These are phyloP conservation scores for Lactarius quietus DNA, from an alignment of 768 basidiomycete species.

Conservation along the genomic window DNA sequence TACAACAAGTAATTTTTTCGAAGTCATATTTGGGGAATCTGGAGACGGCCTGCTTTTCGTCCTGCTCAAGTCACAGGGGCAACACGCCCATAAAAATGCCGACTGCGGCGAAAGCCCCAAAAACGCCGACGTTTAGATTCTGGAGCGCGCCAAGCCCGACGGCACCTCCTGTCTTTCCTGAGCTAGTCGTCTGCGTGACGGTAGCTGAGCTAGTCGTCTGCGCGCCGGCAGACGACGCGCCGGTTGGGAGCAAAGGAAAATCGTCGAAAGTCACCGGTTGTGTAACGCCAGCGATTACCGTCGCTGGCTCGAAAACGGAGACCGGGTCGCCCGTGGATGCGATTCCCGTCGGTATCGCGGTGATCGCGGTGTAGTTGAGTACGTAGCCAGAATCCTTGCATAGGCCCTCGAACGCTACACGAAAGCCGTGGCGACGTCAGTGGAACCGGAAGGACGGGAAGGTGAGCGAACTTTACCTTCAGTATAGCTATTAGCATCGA, in stretches of 20 bases:
- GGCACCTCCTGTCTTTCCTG: neutral
- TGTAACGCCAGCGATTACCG: neutral
- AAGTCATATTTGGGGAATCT: neutral
- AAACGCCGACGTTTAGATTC: neutral
- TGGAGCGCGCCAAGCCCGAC: neutral
- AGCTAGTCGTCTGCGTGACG: too few species aligned
- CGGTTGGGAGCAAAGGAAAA: slow-evolving; percentile 1
- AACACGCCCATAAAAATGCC: neutral
- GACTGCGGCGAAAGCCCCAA: neutral
- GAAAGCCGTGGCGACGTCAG: slow-evolving; percentile 6
- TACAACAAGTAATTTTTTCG: neutral
- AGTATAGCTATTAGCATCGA: neutral
- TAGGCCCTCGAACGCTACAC: neutral
- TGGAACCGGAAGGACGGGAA: neutral
- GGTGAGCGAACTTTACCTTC: slow-evolving; percentile 1
- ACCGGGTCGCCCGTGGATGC: slow-evolving; percentile 5
- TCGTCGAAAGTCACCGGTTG: neutral
- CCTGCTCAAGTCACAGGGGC: neutral
- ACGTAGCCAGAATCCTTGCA: neutral
- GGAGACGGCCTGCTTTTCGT: neutral
- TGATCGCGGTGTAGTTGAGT: neutral
- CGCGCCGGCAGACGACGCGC: too few species aligned
- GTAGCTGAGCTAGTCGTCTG: too few species aligned
- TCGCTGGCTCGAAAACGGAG: neutral
- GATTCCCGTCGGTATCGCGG: slow-evolving; percentile 3